Evolutionary conservation across 2,329 filamentous ascomycete species (phyloP).

Genomic region (Dryadomyces quercivorus): DNA sequence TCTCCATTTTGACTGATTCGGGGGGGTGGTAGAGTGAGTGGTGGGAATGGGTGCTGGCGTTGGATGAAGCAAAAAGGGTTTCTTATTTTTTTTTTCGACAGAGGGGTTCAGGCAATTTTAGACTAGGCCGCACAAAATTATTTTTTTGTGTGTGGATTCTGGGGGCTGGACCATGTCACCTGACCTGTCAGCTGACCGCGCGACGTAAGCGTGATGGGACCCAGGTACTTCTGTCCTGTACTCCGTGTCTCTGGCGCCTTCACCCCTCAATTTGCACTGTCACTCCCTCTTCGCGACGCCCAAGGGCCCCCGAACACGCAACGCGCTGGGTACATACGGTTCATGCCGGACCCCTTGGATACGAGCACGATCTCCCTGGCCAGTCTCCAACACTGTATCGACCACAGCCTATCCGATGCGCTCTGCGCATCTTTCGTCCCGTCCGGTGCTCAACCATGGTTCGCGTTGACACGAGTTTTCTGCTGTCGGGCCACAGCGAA

Average conservation of each 20-base stretch:
- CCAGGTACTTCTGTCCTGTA: background rate
- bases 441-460: conserved; percentile 20
- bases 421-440: conserved; percentile 27
- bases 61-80: background rate
- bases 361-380: too few relatives aligned
- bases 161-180: conserved; percentile 2
- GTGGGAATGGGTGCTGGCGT: conserved; percentile 1
- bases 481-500: background rate
- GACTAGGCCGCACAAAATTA: conserved; percentile 9
- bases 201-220: conserved; percentile 10
- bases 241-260: background rate
- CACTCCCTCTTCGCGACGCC: background rate
- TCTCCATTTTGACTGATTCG: conserved; percentile 72
- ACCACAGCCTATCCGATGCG: conserved; percentile 26
- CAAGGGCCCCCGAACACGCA: background rate
- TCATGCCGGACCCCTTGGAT: background rate
- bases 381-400: conserved; percentile 17
- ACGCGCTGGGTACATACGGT: too few relatives aligned
- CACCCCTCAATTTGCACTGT: background rate
- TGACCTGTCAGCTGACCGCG: conserved; percentile 19
- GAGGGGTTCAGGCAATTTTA: conserved; percentile 6
- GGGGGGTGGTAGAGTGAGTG: background rate
- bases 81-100: background rate
- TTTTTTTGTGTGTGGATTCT: background rate
- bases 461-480: conserved; percentile 11